phyloP scores from a whole-genome alignment of 805 yeast genomes.

The Candida parachauliodes region DNA sequence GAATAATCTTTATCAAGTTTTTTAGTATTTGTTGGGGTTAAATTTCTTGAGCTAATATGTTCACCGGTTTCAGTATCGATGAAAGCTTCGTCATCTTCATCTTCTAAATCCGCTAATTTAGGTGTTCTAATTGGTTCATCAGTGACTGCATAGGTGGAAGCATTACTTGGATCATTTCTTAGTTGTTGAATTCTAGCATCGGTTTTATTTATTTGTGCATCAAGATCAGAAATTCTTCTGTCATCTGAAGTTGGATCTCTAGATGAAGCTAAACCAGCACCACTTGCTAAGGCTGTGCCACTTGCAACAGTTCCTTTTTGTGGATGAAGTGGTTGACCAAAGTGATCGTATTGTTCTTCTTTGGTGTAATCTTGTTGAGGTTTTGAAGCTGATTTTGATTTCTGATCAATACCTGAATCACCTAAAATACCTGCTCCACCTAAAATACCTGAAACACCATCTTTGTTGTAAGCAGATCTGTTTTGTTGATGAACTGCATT shows the following conservation, averaged over 20 bases:
- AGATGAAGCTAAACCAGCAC: constrained; percentile 7
- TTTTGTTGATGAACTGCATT: constrained; percentile 23
- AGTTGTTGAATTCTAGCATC: constrained; percentile 4
- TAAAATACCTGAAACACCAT: constrained; percentile 17
- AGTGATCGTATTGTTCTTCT: constrained; percentile 3
- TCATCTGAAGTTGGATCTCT: constrained; percentile 4
- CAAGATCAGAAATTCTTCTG: constrained; percentile 5
- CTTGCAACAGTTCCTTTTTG: constrained; percentile 16
- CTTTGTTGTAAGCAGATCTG: constrained; percentile 29
- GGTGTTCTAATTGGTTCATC: constrained; percentile 10
- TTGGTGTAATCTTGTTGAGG: too few species aligned
- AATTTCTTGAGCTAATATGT: constrained; percentile 1
- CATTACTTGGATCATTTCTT: constrained; percentile 10
- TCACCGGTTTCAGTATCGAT: constrained; percentile 5
- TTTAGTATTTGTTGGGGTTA: background rate
- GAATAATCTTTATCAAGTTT: background rate
- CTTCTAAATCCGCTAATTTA: constrained; percentile 6
- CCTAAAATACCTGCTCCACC: background rate
- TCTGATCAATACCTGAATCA: background rate
- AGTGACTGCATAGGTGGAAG: constrained; percentile 10
- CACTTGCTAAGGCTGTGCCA: constrained; percentile 11
- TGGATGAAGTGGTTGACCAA: constrained; percentile 14
- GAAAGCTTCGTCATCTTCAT: constrained; percentile 6
- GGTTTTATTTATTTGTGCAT: constrained; percentile 5
- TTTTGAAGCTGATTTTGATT: background rate